Percentiles rank a stretch among this genome's conserved stretches.
Conservation (phyloP, 805 yeast genomes). For the Lipomyces anomalus region DNA sequence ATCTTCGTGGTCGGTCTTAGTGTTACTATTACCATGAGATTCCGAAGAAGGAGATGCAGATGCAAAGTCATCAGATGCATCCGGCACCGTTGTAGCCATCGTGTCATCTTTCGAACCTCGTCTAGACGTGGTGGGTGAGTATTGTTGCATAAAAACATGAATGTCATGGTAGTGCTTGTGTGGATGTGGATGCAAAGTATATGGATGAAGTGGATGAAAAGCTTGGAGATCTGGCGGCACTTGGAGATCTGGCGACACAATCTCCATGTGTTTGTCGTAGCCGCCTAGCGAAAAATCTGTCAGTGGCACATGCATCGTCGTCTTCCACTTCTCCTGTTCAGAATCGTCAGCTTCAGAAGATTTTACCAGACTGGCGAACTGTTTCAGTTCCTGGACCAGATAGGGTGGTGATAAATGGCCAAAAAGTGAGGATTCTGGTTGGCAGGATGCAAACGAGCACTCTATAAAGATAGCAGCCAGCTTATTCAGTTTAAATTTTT, state of each 20-base stretch:
- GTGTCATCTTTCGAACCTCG: slow-evolving; percentile 15
- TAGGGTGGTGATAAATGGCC: slow-evolving; percentile 76
- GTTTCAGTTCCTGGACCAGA: slow-evolving; percentile 51
- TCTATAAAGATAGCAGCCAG: slow-evolving; percentile 64
- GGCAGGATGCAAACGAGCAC: slow-evolving; percentile 56
- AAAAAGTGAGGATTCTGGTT: slow-evolving; percentile 48
- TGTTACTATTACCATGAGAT: neutral
- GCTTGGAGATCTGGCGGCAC: neutral
- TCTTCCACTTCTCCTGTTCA: neutral
- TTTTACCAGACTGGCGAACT: slow-evolving; percentile 34
- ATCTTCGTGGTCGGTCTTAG: neutral
- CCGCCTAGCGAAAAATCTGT: neutral
- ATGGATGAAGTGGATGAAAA: slow-evolving; percentile 1
- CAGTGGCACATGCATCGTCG: slow-evolving; percentile 3
- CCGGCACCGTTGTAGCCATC: slow-evolving; percentile 4
- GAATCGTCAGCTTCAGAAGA: slow-evolving; percentile 10
- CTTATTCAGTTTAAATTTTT: slow-evolving; percentile 36
- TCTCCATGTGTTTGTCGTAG: neutral
- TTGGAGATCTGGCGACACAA: neutral
- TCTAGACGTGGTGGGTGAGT: slow-evolving; percentile 19
- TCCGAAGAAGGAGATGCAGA: neutral
- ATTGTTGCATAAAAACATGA: slow-evolving; percentile 20
- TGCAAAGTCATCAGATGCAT: slow-evolving; percentile 5
- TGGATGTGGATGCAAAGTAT: slow-evolving; percentile 16
- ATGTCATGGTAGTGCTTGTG: slow-evolving; percentile 15